Evolutionary conservation across 192 early-diverging fungal species (phyloP).

Genomic region (Dispira parvispora): DNA sequence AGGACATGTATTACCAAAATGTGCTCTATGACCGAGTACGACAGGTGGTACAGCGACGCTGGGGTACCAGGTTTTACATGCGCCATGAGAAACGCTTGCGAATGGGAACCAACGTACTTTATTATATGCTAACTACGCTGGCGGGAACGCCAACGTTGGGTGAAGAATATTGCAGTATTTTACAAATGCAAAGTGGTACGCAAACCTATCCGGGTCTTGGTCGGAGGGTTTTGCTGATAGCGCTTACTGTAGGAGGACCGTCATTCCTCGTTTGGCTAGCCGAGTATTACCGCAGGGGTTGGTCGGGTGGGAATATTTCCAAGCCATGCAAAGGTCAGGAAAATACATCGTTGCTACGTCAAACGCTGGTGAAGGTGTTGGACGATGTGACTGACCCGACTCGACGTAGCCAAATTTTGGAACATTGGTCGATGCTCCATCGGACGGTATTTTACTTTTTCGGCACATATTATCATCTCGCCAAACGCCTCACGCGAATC

Average conservation of each 20-base stretch:
- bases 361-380: no score
- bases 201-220: slow-evolving; percentile 31
- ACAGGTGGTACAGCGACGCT: slow-evolving; percentile 37
- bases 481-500: neutral
- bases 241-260: no score
- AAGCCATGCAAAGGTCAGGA: no score
- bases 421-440: slow-evolving; percentile 32
- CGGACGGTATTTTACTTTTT: slow-evolving; percentile 79
- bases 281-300: no score
- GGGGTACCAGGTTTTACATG: slow-evolving; percentile 45
- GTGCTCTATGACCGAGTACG: slow-evolving; percentile 43
- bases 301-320: no score
- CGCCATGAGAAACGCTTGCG: slow-evolving; percentile 46
- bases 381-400: no score
- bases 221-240: no score
- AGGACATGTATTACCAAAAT: slow-evolving; percentile 70
- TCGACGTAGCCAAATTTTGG: no score
- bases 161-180: slow-evolving; percentile 89
- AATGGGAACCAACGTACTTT: slow-evolving; percentile 40
- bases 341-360: no score
- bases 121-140: slow-evolving; percentile 57
- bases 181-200: slow-evolving; percentile 36
- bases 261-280: no score
- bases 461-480: slow-evolving; percentile 34
- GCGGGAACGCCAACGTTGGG: slow-evolving; percentile 73